Evolutionary conservation across 805 yeast genomes (phyloP).

Genomic region (Nakazawaea laoshanensis): DNA sequence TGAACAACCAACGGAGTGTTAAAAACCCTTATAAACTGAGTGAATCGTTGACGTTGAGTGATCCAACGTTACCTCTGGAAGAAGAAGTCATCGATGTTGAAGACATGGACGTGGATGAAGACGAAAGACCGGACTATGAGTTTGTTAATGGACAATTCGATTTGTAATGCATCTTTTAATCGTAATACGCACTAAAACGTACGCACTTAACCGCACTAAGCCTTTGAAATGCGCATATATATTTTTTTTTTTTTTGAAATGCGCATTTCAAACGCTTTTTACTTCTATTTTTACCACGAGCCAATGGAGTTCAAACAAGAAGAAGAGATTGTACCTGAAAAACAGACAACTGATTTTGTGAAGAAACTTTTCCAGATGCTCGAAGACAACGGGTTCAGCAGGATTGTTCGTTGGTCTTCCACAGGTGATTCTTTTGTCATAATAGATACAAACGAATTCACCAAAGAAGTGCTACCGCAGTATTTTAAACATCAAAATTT

Average conservation of each 20-base stretch:
- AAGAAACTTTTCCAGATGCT: conserved; percentile 77
- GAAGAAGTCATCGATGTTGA: conserved; percentile 64
- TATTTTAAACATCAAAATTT: conserved; percentile 95
- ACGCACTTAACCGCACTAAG: too few species aligned
- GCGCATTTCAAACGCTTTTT: too few species aligned
- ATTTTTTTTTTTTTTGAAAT: too few species aligned
- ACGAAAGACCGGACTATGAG: conserved; percentile 36
- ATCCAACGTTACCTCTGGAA: conserved; percentile 73
- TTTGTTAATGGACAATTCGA: conserved; percentile 89
- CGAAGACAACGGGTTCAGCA: conserved; percentile 67
- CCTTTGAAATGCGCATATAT: too few species aligned
- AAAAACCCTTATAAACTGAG: conserved; percentile 33
- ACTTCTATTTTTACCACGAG: too few species aligned
- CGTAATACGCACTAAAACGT: too few species aligned
- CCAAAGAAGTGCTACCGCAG: conserved; percentile 78
- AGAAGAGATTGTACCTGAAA: too few species aligned
- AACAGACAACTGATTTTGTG: too few species aligned
- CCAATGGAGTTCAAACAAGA: too few species aligned
- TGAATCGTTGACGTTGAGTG: conserved; percentile 73
- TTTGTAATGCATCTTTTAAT: conserved; percentile 28
- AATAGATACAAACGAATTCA: conserved; percentile 81
- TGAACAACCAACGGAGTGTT: conserved; percentile 24
- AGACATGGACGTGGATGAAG: conserved; percentile 41
- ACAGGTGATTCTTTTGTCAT: conserved; percentile 86
- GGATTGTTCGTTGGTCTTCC: conserved; percentile 79